Evolutionary conservation across 192 early-diverging fungal species (phyloP).

Genomic region (Lunasporangiospora selenospora): DNA sequence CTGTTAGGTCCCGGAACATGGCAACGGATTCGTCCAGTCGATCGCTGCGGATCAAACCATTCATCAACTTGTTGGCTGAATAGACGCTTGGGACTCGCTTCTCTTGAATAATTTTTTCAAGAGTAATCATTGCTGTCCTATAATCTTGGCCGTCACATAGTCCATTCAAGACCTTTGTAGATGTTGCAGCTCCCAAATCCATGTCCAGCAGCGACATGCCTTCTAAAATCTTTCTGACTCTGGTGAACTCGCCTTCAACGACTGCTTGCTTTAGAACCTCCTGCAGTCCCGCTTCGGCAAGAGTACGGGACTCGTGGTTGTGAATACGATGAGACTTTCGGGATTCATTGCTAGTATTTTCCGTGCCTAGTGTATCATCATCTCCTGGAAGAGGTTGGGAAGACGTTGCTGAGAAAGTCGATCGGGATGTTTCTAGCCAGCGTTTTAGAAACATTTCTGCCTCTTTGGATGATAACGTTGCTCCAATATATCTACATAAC

Average conservation of each 20-base stretch:
- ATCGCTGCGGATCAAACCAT: conserved; percentile 11
- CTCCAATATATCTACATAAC: conserved; percentile 14
- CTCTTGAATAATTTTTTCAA: conserved; percentile 17
- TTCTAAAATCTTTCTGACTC: conserved; percentile 10
- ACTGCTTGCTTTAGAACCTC: conserved; percentile 22
- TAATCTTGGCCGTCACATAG: conserved; percentile 9
- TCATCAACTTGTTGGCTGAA: conserved; percentile 15
- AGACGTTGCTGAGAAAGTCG: not conserved
- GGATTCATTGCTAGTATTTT: no score
- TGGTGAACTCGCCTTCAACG: conserved; percentile 5
- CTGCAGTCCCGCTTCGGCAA: conserved; percentile 24
- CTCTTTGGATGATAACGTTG: not conserved
- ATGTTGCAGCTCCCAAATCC: not conserved
- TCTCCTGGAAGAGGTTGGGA: not conserved
- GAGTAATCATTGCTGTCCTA: conserved; percentile 1
- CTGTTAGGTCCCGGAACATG: conserved; percentile 27
- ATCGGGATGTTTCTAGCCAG: not conserved
- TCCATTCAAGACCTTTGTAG: conserved; percentile 7
- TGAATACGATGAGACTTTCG: no score
- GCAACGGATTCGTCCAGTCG: conserved; percentile 33
- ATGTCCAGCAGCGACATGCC: conserved; percentile 11
- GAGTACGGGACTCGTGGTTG: no score
- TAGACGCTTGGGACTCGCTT: conserved; percentile 21
- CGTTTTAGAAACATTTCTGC: conserved; percentile 17
- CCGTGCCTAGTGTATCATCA: no score